Base-by-base conservation (phyloP, 2,329 filamentous ascomycete species). In the Fusarium albosuccineum region DNA sequence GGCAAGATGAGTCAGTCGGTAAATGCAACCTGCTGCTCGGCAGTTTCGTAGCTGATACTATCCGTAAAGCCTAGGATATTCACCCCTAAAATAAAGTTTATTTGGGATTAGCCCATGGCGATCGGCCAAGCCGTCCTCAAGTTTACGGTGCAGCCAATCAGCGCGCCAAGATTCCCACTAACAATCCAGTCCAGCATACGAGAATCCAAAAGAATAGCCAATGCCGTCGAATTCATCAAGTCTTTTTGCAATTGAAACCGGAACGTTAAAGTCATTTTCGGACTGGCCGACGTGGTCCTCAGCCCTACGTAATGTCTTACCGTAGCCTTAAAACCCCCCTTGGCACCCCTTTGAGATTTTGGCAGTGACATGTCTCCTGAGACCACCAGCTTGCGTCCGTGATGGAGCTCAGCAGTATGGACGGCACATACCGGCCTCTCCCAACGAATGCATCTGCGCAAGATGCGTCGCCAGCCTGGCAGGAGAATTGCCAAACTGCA, bases 341-440 rank as follows among this genome's bases (percentile, higher is more conserved):
- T 11, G 30, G 11, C 30, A 33, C 3, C 30, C 30, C 30, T 33
- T 33, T 9, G 30, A 33, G 30, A 33, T 33, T 33, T 11, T 33
- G 30, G 11, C 8, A 9, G 11, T 33, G 30, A 9, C 30, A 33
- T 33, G 30, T 33, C 30, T 33, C 30, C 11, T 33, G 30, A 33
- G 11, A 9, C 11, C 6, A 9, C 30, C 11, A 4, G 22, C 11
- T 5, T 33, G 30, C 6, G 30, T 6, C 30, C 8, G 22, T 22
- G 22, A 22, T 22, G 11, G 11, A 33, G 11, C 30, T 11, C 2
- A 33, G 30, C 30, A 33, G 30, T 33, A 33, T 49, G 45, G 45
- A 49, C 13, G 30, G 45, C 45, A 34, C 29, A 13, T 49, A 49
- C 33, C 16, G 16, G 11, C 45, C 45, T 49, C 45, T 49, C 16